Base-by-base conservation (phyloP, 805 yeast genomes). In the Ogataea nakhonphanomensis region DNA sequence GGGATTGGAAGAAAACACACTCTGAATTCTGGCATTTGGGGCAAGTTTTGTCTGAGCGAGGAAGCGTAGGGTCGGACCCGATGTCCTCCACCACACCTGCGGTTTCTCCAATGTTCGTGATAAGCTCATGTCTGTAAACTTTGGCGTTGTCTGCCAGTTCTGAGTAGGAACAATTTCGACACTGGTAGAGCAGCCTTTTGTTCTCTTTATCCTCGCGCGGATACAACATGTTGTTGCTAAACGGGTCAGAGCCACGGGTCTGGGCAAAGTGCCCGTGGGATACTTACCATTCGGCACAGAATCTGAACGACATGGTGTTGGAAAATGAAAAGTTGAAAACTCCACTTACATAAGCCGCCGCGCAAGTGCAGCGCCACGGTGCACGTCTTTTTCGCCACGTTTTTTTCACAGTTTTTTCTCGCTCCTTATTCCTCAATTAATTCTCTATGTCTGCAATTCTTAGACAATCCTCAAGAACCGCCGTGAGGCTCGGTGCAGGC, bases 21-120 rank as follows among this genome's bases (percentile, higher is more conserved):
- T 90, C 96, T 49, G 80, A 79, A 45, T 84, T 83, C 52, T 77
- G 81, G 65, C 99, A 93, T 39, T 75, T 73, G 3, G 97, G 96
- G 64, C 99, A 93, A 54, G 85, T 90, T 58, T 86, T 86, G 62
- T 91, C 93, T 1, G 96, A 84, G 50, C 97, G 74, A 40, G 99
- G 99, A 58, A 93, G 79, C 2, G 99, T 93, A n/a, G 98, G 98
- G 64, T 93, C 99, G 17, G 82, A 73, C 1, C 96, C 97, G 50
- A 93, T 85, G 62, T 91, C 98, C 60, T 86, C 90, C 28, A 93
- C 95, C 39, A 86, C 95, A 54, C 98, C 98, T 1, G 98, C 98
- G 2, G 96, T 91, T 59, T 87, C 97, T 58, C 86, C 96, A 49
- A 91, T 87, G 55, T 85, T 84, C 10, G 97, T 79, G 50, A 88